Conservation (phyloP, 495 filamentous ascomycete genomes). For the Penicillium lagena region DNA sequence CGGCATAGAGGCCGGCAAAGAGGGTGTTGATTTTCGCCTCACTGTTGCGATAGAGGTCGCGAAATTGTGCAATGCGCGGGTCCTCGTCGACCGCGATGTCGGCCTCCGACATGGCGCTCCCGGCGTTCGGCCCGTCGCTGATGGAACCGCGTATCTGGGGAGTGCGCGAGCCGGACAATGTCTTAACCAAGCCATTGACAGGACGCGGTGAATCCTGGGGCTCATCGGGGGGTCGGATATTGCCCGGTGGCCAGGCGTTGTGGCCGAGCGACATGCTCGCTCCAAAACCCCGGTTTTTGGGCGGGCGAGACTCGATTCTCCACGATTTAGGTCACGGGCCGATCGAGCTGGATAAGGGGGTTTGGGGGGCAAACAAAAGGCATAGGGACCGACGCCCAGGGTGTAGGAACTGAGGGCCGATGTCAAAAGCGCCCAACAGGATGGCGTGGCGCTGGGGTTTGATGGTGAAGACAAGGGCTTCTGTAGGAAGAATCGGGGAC, state of each 20-base stretch:
- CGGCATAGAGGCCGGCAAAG: slow-evolving; percentile 45
- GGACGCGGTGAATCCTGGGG: slow-evolving; percentile 36
- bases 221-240: slow-evolving; percentile 42
- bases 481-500: slow-evolving; percentile 32
- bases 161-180: slow-evolving; percentile 39
- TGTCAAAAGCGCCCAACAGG: slow-evolving; percentile 26
- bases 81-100: slow-evolving; percentile 57
- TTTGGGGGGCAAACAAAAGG: slow-evolving; percentile 23
- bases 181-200: slow-evolving; percentile 42
- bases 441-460: slow-evolving; percentile 28
- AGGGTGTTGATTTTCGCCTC: slow-evolving; percentile 55
- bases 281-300: slow-evolving; percentile 43
- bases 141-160: slow-evolving; percentile 44
- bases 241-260: slow-evolving; percentile 44
- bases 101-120: slow-evolving; percentile 42
- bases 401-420: slow-evolving; percentile 13
- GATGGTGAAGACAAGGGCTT: slow-evolving; percentile 35
- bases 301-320: slow-evolving; percentile 43
- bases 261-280: slow-evolving; percentile 49
- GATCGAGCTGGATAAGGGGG: slow-evolving; percentile 21
- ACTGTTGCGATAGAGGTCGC: slow-evolving; percentile 49
- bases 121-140: slow-evolving; percentile 41
- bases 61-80: slow-evolving; percentile 54
- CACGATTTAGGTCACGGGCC: slow-evolving; percentile 35
- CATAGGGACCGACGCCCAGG: slow-evolving; percentile 19